phyloP scores from a whole-genome alignment of 306 rosid genomes.

The Casuarina equisetifolia region DNA sequence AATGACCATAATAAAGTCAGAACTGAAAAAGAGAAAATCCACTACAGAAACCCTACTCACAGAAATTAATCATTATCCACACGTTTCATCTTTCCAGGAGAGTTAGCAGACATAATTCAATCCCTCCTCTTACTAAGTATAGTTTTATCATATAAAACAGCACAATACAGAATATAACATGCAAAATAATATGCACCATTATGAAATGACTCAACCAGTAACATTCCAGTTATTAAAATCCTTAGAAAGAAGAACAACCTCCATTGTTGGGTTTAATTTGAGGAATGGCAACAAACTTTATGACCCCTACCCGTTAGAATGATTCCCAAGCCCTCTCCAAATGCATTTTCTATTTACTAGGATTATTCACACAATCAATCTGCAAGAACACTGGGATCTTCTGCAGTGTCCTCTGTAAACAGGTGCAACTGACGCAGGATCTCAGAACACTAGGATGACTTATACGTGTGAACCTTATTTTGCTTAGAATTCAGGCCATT shows the following conservation, averaged over 20 bases:
- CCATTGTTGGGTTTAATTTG: not conserved
- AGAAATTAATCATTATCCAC: not conserved
- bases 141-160: not conserved
- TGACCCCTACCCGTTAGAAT: too few relatives aligned
- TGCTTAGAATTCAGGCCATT: too few relatives aligned
- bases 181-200: not conserved
- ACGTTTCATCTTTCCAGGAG: not conserved
- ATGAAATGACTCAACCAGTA: not conserved
- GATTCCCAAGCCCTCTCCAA: too few relatives aligned
- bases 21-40: not conserved
- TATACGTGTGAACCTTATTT: too few relatives aligned
- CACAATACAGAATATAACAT: not conserved
- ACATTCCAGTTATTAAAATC: not conserved
- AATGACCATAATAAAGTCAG: not conserved
- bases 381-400: too few relatives aligned
- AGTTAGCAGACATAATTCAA: not conserved
- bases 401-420: too few relatives aligned
- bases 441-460: too few relatives aligned
- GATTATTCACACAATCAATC: too few relatives aligned
- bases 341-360: too few relatives aligned
- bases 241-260: not conserved
- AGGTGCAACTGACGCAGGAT: too few relatives aligned
- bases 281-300: not conserved
- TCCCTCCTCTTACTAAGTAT: not conserved
- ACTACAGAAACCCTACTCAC: not conserved